A percentile compares a stretch with the other conserved stretches of the same genome.
phyloP scores from a whole-genome alignment of 148 eudicot species.

The Heliamphora exappendiculata region DNA sequence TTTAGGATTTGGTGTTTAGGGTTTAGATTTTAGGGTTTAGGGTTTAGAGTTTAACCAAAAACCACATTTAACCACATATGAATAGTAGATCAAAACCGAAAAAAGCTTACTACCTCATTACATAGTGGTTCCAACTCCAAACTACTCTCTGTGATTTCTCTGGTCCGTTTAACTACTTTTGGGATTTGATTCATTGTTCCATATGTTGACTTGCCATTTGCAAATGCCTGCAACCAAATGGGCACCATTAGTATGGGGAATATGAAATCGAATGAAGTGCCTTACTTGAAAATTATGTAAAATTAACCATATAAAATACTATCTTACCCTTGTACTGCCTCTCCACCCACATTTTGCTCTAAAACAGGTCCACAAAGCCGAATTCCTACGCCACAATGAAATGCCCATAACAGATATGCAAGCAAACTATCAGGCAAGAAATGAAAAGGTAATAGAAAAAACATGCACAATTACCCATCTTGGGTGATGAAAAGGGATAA shows the following conservation, averaged over 20 bases:
- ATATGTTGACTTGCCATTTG: slow-evolving; percentile 39
- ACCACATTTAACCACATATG: neutral
- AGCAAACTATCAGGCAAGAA: slow-evolving; percentile 5
- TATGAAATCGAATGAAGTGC: neutral
- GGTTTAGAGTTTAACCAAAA: neutral
- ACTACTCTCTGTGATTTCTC: slow-evolving; percentile 41
- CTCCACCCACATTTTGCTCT: slow-evolving; percentile 82
- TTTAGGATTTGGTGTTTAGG: no score
- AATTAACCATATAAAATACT: neutral
- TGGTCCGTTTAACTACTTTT: slow-evolving; percentile 31
- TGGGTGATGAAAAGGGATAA: slow-evolving; percentile 43
- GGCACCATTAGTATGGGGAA: neutral
- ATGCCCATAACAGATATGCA: neutral
- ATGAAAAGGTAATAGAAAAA: neutral
- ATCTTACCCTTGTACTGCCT: slow-evolving; percentile 44
- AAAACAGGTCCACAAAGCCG: slow-evolving; percentile 58
- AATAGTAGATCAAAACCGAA: neutral
- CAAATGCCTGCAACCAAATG: slow-evolving; percentile 51
- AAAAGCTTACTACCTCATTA: slow-evolving; percentile 34
- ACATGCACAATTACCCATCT: slow-evolving; percentile 44
- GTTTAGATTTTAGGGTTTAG: no score
- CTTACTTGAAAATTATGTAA: neutral
- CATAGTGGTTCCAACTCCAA: slow-evolving; percentile 65
- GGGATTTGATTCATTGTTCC: slow-evolving; percentile 23
- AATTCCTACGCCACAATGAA: slow-evolving; percentile 28